phyloP scores from a whole-genome alignment of 2,329 filamentous ascomycete genomes.

The Aureobasidium sp. region DNA sequence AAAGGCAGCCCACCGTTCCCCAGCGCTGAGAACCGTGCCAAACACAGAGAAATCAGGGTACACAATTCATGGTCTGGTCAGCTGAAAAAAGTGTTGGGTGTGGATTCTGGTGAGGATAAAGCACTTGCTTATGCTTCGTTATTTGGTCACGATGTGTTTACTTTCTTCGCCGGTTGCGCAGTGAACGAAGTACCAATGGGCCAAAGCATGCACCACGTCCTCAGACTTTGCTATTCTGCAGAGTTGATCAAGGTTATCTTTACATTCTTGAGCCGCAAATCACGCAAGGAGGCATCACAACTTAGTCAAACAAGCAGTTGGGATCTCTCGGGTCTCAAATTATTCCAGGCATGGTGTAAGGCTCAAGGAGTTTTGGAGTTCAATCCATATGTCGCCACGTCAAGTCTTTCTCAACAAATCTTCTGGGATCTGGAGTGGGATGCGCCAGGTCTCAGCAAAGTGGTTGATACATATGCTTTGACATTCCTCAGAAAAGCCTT shows the following conservation, averaged over 20 bases:
- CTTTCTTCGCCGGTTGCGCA: conserved; percentile 69
- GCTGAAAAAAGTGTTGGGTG: conserved; percentile 3
- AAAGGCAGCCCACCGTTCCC: background rate
- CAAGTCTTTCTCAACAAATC: background rate
- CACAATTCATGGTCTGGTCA: conserved; percentile 9
- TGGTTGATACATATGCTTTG: conserved; percentile 69
- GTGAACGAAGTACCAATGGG: conserved; percentile 51
- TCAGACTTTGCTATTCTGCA: conserved; percentile 81
- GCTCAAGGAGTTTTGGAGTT: background rate
- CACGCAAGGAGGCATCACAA: background rate
- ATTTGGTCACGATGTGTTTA: conserved; percentile 63
- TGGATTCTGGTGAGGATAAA: conserved; percentile 33
- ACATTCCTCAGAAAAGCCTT: conserved; percentile 79
- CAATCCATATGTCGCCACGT: background rate
- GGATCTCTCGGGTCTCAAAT: conserved; percentile 5
- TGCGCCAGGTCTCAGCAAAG: background rate
- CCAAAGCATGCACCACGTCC: conserved; percentile 65
- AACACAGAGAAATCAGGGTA: conserved; percentile 10
- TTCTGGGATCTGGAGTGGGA: background rate
- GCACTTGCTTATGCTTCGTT: conserved; percentile 44
- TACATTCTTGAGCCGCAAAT: conserved; percentile 26
- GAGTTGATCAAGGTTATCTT: conserved; percentile 79
- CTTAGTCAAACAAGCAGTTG: conserved; percentile 6
- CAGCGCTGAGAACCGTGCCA: too few species aligned
- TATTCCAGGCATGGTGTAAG: conserved; percentile 7